Conservation (phyloP, 2,329 filamentous ascomycete species). For the Coleophoma eucalyptorum region DNA sequence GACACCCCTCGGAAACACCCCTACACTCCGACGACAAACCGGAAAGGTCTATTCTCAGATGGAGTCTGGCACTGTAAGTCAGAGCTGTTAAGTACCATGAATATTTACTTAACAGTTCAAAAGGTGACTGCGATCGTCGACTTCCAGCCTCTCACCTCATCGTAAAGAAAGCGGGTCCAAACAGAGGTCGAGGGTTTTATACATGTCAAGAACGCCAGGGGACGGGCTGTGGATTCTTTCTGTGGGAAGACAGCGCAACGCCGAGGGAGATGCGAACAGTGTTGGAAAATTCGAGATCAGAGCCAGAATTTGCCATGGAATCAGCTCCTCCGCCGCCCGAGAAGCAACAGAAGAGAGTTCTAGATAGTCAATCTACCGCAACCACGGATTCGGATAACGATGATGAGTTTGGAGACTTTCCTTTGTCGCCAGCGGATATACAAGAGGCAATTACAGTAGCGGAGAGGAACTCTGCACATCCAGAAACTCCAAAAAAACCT, state of each 20-base stretch:
- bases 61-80: conserved; percentile 8
- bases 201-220: conserved; percentile 43
- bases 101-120: neutral
- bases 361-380: neutral
- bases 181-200: conserved; percentile 50
- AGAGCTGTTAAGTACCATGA: too few species aligned
- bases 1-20: neutral
- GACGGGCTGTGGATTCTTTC: conserved; percentile 50
- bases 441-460: conserved; percentile 9
- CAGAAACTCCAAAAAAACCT: conserved; percentile 22
- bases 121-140: conserved; percentile 48
- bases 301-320: conserved; percentile 18
- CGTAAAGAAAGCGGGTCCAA: conserved; percentile 44
- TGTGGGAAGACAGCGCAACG: conserved; percentile 52
- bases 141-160: conserved; percentile 44
- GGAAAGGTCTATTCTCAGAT: conserved; percentile 18
- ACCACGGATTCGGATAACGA: conserved; percentile 7
- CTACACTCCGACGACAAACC: neutral
- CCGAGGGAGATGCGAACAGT: conserved; percentile 40
- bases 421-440: conserved; percentile 14
- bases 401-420: conserved; percentile 23
- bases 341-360: too few species aligned
- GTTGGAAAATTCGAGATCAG: conserved; percentile 40
- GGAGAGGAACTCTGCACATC: conserved; percentile 4
- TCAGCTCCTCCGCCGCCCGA: too few species aligned